Percentiles rank a stretch among this genome's conserved stretches.
These are phyloP conservation scores for Coemansia sp. DNA, from an alignment of 192 early-diverging fungal species.

Conservation along the genomic window DNA sequence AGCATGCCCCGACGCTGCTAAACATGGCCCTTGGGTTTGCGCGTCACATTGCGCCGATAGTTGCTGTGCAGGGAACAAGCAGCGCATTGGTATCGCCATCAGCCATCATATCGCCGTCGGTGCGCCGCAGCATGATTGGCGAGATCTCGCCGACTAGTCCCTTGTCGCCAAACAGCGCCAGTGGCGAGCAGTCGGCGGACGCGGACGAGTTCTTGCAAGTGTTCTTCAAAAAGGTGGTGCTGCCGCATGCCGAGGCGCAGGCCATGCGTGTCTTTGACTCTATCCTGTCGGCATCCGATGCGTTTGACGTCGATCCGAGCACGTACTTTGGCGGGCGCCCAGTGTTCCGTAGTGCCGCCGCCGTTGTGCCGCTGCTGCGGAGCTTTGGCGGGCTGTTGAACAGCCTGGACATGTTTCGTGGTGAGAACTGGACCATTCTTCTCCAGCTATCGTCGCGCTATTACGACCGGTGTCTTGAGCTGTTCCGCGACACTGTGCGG, in stretches of 20 bases:
- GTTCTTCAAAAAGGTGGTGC: conserved; percentile 56
- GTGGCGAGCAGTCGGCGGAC: conserved; percentile 7
- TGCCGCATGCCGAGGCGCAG: conserved; percentile 81
- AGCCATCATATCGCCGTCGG: conserved; percentile 27
- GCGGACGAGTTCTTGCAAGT: conserved; percentile 58
- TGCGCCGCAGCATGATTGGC: conserved; percentile 37
- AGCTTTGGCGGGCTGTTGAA: conserved; percentile 39
- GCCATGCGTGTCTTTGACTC: conserved; percentile 56
- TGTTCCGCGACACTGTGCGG: conserved; percentile 47
- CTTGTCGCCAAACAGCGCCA: conserved; percentile 1
- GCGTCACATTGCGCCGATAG: conserved; percentile 22
- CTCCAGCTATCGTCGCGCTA: conserved; percentile 39
- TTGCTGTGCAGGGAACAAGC: conserved; percentile 1
- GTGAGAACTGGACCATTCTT: conserved; percentile 41
- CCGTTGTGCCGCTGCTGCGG: conserved; percentile 31
- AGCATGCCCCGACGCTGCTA: conserved; percentile 47
- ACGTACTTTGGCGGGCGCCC: conserved; percentile 39
- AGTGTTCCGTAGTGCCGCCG: conserved; percentile 45
- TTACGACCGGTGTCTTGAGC: conserved; percentile 31
- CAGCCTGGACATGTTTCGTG: conserved; percentile 31
- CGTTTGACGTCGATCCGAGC: conserved; percentile 33
- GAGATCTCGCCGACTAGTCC: conserved; percentile 19
- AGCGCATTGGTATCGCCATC: conserved; percentile 3
- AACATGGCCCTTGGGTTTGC: conserved; percentile 44
- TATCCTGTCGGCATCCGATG: conserved; percentile 28